Percentiles rank a stretch among this genome's conserved stretches.
Conservation (phyloP, 495 filamentous ascomycete species). For the Trichodelitschia bisporula region DNA sequence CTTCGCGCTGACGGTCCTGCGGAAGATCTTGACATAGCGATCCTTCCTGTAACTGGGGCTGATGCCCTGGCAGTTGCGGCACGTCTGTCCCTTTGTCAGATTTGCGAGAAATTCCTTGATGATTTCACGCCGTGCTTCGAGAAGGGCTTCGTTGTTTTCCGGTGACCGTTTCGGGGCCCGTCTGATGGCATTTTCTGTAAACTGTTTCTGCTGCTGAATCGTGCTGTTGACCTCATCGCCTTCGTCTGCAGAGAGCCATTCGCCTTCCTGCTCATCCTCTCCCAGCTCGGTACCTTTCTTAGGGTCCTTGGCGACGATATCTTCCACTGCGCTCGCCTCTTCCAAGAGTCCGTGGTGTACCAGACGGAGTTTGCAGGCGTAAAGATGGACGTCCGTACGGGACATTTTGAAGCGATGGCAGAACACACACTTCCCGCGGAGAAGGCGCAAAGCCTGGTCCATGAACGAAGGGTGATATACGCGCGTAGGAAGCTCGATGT, state of each 20-base stretch:
- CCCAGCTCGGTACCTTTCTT: too few relatives aligned
- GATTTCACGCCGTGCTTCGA: conserved; percentile 44
- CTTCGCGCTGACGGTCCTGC: conserved; percentile 47
- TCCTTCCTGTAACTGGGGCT: conserved; percentile 60
- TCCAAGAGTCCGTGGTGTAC: conserved; percentile 63
- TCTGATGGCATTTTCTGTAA: conserved; percentile 18
- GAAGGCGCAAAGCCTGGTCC: conserved; percentile 61
- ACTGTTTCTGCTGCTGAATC: not conserved
- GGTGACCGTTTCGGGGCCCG: conserved; percentile 13
- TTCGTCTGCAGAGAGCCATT: conserved; percentile 9
- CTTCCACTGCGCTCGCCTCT: conserved; percentile 42
- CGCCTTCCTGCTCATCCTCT: conserved; percentile 9
- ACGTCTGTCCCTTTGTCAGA: conserved; percentile 38
- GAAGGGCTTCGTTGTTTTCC: conserved; percentile 58
- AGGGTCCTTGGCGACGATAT: conserved; percentile 7
- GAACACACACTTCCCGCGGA: conserved; percentile 71
- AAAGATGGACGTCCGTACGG: conserved; percentile 45
- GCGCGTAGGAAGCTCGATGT: conserved; percentile 79
- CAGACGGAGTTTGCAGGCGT: conserved; percentile 63
- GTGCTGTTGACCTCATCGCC: conserved; percentile 11
- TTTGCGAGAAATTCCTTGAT: conserved; percentile 58
- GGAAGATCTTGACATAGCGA: conserved; percentile 74
- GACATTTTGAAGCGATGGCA: conserved; percentile 63
- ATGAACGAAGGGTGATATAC: conserved; percentile 89
- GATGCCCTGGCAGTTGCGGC: conserved; percentile 41